Evolutionary conservation across 1,284 basidiomycete genomes (phyloP), one percentile per base, ranked within the genome.

Genomic region (Prillingera fragicola): DNA sequence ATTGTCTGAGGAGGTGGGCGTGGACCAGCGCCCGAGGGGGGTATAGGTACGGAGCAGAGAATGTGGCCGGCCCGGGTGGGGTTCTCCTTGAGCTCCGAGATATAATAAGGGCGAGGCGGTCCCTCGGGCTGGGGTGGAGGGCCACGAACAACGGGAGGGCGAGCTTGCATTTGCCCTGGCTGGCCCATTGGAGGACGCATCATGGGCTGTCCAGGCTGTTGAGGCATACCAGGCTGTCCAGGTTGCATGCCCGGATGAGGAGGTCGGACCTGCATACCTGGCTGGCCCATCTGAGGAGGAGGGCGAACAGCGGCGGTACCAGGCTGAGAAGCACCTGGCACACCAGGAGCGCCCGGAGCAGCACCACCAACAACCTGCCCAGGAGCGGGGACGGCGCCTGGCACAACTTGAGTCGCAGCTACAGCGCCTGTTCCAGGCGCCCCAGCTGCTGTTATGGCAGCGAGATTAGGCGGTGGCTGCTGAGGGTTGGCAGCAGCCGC

Each of bases 21-120:
- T 13, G 64, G 67, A 14, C 63, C 68, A 28, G 65, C 67, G 31
- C 63, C 69, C 8, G 63, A 69, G 9, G 66, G 65, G 4, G 69
- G 66, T 14, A 69, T 66, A 19, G 70, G 65, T 9, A 69, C 66
- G 26, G 63, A 61, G 50, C 67, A 62, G 24, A 69, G 56, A 40
- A 69, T 66, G 44, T 70, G 66, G 5, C 66, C 65, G 4, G 64
- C 59, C 19, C 65, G 57, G 7, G 54, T 58, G 4, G 67, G 62
- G 19, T 66, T 65, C 23, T 68, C 67, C 27, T 45, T 63, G 13
- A 66, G 57, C 46, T 67, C 63, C 19, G 63, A 67, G 38, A 63
- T 57, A 57, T 57, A 63, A 60, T 62, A 67, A 3, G 66, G 65
- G 38, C 54, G 50, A 5, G 51, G 54, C 13, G 61, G 60, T 8